Evolutionary conservation across 108 stramenopile species (phyloP).

Genomic region (Nitzschia sp.): DNA sequence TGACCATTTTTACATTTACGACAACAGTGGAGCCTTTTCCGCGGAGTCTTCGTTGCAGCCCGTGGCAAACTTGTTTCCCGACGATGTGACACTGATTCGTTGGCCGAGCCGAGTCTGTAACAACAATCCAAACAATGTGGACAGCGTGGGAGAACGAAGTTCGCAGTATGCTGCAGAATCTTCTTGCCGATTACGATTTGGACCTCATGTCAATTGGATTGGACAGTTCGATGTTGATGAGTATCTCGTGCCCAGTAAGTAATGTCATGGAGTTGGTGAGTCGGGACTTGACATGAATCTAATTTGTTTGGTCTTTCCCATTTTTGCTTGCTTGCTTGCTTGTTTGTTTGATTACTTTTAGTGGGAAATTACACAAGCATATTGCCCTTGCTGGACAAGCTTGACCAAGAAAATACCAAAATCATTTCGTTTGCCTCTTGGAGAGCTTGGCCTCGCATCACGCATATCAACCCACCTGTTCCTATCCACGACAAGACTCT

Average conservation of each 20-base stretch:
- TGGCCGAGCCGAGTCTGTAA: slow-evolving; percentile 89
- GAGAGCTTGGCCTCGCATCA: slow-evolving; percentile 60
- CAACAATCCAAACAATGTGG: slow-evolving; percentile 61
- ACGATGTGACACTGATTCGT: slow-evolving; percentile 69
- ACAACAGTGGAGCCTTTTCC: slow-evolving; percentile 83
- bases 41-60: slow-evolving; percentile 60
- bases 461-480: slow-evolving; percentile 30
- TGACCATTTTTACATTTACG: slow-evolving; percentile 87
- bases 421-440: slow-evolving; percentile 56
- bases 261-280: neutral
- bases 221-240: slow-evolving; percentile 85
- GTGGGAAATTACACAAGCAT: slow-evolving; percentile 36
- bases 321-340: neutral
- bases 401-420: slow-evolving; percentile 44
- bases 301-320: neutral
- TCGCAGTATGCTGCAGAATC: slow-evolving; percentile 88
- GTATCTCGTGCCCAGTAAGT: slow-evolving; percentile 69
- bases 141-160: slow-evolving; percentile 69
- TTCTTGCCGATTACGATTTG: slow-evolving; percentile 83
- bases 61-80: slow-evolving; percentile 70
- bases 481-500: slow-evolving; percentile 19
- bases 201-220: slow-evolving; percentile 81
- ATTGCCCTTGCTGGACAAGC: slow-evolving; percentile 38
- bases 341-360: too few species aligned
- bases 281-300: neutral